Conservation (phyloP, 805 yeast species). For the Teunomyces kruisii region DNA sequence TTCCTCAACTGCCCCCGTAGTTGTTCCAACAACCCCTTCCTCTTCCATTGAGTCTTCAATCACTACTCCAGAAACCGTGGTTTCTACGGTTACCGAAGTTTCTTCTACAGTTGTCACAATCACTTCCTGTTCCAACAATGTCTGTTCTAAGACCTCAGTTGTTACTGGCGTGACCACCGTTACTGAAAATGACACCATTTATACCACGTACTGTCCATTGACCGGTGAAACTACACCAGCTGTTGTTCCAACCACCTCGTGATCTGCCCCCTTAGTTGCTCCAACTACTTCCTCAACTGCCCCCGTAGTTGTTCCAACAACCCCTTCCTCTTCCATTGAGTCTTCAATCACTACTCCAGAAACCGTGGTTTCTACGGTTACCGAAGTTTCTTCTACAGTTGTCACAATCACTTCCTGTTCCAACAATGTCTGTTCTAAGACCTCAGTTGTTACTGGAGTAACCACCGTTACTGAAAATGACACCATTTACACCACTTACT, state of each 20-base stretch:
- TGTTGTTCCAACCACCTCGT: background rate
- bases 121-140: slow-evolving; percentile 18
- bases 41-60: too few relatives aligned
- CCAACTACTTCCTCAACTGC: slow-evolving; percentile 1
- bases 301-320: too few relatives aligned
- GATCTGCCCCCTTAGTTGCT: background rate
- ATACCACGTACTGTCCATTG: slow-evolving; percentile 8
- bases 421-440: slow-evolving; percentile 24
- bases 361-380: slow-evolving; percentile 11
- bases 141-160: slow-evolving; percentile 19
- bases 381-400: slow-evolving; percentile 15
- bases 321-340: too few relatives aligned
- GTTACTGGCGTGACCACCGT: slow-evolving; percentile 40
- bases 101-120: slow-evolving; percentile 12
- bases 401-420: slow-evolving; percentile 9
- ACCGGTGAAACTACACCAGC: slow-evolving; percentile 1
- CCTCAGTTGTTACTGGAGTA: slow-evolving; percentile 30
- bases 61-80: slow-evolving; percentile 6
- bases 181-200: slow-evolving; percentile 19
- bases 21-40: background rate
- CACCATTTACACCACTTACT: slow-evolving; percentile 11
- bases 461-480: slow-evolving; percentile 31
- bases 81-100: slow-evolving; percentile 12
- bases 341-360: background rate
- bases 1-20: slow-evolving; percentile 3